Conservation (phyloP, 2,329 filamentous ascomycete genomes). For the Didymella lethalis region DNA sequence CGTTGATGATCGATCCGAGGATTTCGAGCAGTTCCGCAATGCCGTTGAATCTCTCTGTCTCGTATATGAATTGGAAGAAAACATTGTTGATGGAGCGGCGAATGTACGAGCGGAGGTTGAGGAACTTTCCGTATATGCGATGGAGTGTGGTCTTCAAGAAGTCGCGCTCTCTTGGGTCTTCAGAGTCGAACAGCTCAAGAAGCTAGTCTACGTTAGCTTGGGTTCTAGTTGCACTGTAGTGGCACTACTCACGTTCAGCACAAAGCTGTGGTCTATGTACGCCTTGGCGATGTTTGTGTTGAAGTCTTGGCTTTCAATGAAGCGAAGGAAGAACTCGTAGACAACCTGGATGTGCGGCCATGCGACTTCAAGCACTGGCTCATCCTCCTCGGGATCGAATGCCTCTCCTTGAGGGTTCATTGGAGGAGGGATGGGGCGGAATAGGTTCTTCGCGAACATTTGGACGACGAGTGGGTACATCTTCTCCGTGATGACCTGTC, state of each 20-base stretch:
- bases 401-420: slow-evolving; percentile 98
- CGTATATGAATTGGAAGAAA: slow-evolving; percentile 99
- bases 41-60: slow-evolving; percentile 97
- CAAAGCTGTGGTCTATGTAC: slow-evolving; percentile 98
- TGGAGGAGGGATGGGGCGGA: slow-evolving; percentile 94
- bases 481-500: slow-evolving; percentile 96
- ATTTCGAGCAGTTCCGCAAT: slow-evolving; percentile 97
- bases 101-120: slow-evolving; percentile 97
- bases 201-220: slow-evolving; percentile 59
- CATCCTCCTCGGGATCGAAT: slow-evolving; percentile 98
- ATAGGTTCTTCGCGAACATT: slow-evolving; percentile 99
- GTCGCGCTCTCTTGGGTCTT: slow-evolving; percentile 94
- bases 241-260: slow-evolving; percentile 69
- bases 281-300: slow-evolving; percentile 99
- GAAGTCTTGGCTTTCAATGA: slow-evolving; percentile 99
- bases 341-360: slow-evolving; percentile 99
- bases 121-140: slow-evolving; percentile 97
- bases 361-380: slow-evolving; percentile 95
- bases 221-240: not conserved
- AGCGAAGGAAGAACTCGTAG: slow-evolving; percentile 98
- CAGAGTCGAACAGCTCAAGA: slow-evolving; percentile 97
- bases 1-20: slow-evolving; percentile 97
- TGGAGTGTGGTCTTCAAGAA: slow-evolving; percentile 98
- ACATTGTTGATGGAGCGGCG: slow-evolving; percentile 99
- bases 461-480: slow-evolving; percentile 99